Conservation (phyloP, 202 grass and related monocot genomes). For the Panicum virgatum region DNA sequence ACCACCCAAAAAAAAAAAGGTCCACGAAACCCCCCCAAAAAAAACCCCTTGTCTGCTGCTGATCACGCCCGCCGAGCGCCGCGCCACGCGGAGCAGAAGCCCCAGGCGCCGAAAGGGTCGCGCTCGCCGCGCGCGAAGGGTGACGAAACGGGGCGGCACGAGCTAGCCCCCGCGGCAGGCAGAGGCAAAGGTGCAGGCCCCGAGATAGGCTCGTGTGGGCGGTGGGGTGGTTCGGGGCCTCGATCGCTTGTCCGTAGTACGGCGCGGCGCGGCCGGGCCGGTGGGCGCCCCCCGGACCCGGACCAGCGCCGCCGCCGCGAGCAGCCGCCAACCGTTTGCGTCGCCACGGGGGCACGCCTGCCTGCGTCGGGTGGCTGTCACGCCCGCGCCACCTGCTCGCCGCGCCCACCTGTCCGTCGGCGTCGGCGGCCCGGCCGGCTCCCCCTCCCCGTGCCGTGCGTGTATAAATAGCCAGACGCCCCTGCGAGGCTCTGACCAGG, state of each 20-base stretch:
- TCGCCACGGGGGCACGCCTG: not conserved
- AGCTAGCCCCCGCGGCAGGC: not conserved
- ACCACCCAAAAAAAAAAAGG: not conserved
- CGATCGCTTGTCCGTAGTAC: conserved; percentile 28
- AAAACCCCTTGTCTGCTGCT: not conserved
- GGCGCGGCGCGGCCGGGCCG: not conserved
- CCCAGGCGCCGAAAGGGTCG: not conserved
- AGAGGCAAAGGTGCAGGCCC: not conserved
- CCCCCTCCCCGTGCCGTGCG: not conserved
- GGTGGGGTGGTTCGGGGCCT: not conserved
- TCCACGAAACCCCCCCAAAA: not conserved
- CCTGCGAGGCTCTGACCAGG: not conserved
- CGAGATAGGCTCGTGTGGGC: conserved; percentile 36
- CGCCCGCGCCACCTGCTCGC: not conserved
- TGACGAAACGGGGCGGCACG: not conserved
- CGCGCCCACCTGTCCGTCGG: not conserved
- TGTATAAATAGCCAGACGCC: not conserved
- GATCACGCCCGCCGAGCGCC: not conserved
- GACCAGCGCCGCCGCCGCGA: too few relatives aligned
- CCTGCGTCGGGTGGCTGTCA: not conserved
- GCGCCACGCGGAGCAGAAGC: conserved; percentile 31
- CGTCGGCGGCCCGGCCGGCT: not conserved
- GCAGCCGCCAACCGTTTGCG: conserved; percentile 41
- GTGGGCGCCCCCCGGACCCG: not conserved
- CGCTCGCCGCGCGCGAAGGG: not conserved